Base-by-base conservation (phyloP, 768 basidiomycete genomes). In the Trametes punicea region DNA sequence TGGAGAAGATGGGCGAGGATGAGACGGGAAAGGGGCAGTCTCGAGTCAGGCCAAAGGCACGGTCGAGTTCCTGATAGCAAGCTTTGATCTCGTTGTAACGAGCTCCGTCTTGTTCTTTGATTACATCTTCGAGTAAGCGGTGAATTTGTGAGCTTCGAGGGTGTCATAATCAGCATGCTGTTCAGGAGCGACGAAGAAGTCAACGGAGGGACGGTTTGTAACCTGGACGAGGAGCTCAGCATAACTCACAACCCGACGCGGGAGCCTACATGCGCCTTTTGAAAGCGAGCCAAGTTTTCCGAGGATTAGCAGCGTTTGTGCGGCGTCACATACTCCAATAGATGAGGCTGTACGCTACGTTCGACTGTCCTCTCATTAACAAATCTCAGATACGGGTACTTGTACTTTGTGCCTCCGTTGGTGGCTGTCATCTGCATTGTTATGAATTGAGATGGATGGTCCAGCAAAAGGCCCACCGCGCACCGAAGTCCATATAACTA, bases 371-470 rank as follows among this genome's bases (percentile, higher is more conserved):
- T 18, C 13, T 47, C 52, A 39, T 55, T 45, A 25, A 44, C 27
- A 36, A 59, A 59, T 1, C 57, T 41, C 1, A 52, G 57, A 30
- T 52, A 59, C 5, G 47, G 52, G 2, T 36, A 20, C n/a, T 39
- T 55, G 8, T n/a, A n/a, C 18, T 31, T 42, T 18, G 55, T 48
- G 4, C 1, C 18, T 9, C 23, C 30, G 21, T 40, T 41, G 0
- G 51, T 27, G 3, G 58, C 47, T 3, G 15, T 16, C 5, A 21
- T 23, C 55, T 56, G 10, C 4, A 84, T 2, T 10, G 2, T 7
- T 13, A 4, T 34, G 10, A 16, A 15, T 1, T 1, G 5, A 23
- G 27, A 4, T 3, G 25, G 0, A 44, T 26, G 41, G 16, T 18
- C 13, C 6, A 36, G 1, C 4, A 8, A 27, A 25, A 25, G 11